Evolutionary conservation across 306 rosid species (phyloP).

Genomic region (Casuarina glauca): DNA sequence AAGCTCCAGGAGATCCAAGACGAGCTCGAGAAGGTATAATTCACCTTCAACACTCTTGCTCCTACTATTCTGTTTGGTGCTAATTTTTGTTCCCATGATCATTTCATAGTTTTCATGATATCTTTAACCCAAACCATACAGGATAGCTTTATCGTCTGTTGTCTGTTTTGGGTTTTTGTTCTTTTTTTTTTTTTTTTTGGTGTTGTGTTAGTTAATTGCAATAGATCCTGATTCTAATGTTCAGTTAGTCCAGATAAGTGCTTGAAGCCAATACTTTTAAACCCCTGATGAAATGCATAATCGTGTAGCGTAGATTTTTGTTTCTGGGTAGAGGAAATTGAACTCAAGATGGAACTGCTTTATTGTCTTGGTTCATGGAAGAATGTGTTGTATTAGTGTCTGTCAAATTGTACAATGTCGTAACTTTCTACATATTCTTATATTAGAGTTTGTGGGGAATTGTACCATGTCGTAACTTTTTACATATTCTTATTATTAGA

Average conservation of each 20-base stretch:
- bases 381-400: background rate
- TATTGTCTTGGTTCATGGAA: background rate
- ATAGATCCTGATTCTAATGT: background rate
- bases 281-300: background rate
- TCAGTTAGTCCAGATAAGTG: background rate
- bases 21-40: slow-evolving; percentile 76
- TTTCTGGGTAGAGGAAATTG: background rate
- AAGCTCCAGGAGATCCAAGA: slow-evolving; percentile 92
- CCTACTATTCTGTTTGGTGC: background rate
- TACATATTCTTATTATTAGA: background rate
- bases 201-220: background rate
- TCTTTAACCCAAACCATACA: background rate
- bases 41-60: background rate
- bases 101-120: background rate
- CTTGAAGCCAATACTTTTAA: background rate
- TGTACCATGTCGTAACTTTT: background rate
- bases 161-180: background rate
- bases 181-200: background rate
- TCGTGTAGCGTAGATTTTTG: background rate
- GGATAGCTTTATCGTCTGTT: background rate
- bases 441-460: background rate
- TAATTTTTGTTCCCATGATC: background rate
- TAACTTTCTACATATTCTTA: background rate
- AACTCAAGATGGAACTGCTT: background rate
- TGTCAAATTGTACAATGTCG: background rate